Conservation (phyloP, 257 asterid species). For the Oldenlandia corymbosa region DNA sequence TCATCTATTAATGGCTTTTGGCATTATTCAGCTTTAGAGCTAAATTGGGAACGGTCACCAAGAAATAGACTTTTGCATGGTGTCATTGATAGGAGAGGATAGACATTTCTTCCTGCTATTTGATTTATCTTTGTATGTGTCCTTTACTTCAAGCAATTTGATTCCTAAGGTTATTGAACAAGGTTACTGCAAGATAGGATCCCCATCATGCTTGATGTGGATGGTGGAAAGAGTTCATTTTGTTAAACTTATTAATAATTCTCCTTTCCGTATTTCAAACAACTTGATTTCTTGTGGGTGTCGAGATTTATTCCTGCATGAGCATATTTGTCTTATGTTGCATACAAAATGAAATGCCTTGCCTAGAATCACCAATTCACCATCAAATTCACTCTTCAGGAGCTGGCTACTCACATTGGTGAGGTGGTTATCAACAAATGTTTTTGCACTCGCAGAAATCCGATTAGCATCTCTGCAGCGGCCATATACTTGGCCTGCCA, state of each 20-base stretch:
- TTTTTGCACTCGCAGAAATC: conserved; percentile 96
- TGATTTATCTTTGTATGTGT: not conserved
- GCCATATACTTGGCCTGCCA: conserved; percentile 97
- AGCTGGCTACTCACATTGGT: conserved; percentile 96
- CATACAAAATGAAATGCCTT: not conserved
- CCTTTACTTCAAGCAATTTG: too few relatives aligned
- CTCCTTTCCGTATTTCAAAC: not conserved
- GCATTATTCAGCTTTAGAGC: not conserved
- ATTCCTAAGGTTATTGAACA: too few relatives aligned
- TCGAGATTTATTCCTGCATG: not conserved
- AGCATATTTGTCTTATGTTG: not conserved
- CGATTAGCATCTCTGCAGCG: conserved; percentile 96
- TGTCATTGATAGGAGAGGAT: not conserved
- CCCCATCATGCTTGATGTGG: too few relatives aligned
- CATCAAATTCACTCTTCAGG: conserved; percentile 38
- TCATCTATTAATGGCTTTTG: not conserved
- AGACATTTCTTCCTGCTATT: not conserved
- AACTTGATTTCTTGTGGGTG: not conserved
- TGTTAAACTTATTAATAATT: too few relatives aligned
- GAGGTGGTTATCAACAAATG: conserved; percentile 96
- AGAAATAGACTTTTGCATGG: not conserved
- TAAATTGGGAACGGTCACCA: not conserved
- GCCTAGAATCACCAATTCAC: not conserved
- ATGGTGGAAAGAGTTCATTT: too few relatives aligned
- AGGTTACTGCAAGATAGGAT: too few relatives aligned